Percentiles rank a stretch among this genome's conserved stretches.
These are phyloP conservation scores for Calocera cornea DNA, from an alignment of 768 basidiomycete species.

Conservation along the genomic window DNA sequence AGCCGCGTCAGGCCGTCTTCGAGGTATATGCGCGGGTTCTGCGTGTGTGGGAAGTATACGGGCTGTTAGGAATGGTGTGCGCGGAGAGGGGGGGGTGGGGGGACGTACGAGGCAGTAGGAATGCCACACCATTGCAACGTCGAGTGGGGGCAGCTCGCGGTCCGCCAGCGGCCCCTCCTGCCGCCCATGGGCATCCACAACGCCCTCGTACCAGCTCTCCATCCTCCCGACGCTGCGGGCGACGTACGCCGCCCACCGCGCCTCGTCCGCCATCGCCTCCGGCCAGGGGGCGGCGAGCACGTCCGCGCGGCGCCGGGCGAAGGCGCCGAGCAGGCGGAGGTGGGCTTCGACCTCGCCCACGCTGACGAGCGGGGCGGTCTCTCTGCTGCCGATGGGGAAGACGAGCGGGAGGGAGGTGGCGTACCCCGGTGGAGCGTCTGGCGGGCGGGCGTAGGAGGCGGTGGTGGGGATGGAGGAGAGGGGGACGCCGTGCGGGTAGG, in stretches of 20 bases:
- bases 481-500: not conserved
- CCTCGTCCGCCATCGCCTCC: slow-evolving; percentile 5
- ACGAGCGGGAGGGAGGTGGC: not conserved
- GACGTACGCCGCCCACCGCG: slow-evolving; percentile 13
- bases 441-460: not conserved
- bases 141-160: slow-evolving; percentile 11
- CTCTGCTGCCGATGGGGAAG: slow-evolving; percentile 4
- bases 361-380: slow-evolving; percentile 6
- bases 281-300: not conserved
- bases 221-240: slow-evolving; percentile 13
- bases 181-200: not conserved
- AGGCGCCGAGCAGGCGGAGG: slow-evolving; percentile 15
- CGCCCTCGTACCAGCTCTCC: slow-evolving; percentile 4
- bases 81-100: too few relatives aligned
- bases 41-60: not conserved
- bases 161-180: not conserved
- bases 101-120: slow-evolving; percentile 11
- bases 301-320: slow-evolving; percentile 8
- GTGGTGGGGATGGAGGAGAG: not conserved
- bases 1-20: slow-evolving; percentile 8
- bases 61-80: too few relatives aligned
- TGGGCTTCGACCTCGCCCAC: slow-evolving; percentile 8
- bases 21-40: slow-evolving; percentile 15
- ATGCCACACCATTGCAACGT: slow-evolving; percentile 15
- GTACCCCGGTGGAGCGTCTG: not conserved